phyloP scores from a whole-genome alignment of 2,329 filamentous ascomycete species.

The Arthroderma uncinatum region DNA sequence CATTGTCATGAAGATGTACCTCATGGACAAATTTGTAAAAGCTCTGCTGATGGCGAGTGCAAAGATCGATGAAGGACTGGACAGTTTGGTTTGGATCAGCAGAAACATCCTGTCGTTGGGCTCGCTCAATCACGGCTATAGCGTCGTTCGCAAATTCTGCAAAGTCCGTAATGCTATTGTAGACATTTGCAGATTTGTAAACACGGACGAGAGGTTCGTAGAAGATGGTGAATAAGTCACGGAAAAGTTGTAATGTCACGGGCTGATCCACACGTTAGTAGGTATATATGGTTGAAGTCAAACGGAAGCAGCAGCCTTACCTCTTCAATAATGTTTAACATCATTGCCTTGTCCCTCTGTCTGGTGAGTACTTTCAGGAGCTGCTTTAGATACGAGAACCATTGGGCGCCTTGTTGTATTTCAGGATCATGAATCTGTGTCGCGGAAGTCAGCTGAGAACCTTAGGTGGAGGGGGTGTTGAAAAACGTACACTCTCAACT shows the following conservation, averaged over 20 bases:
- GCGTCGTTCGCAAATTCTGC: conserved; percentile 85
- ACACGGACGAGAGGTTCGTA: conserved; percentile 95
- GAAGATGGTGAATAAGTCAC: conserved; percentile 95
- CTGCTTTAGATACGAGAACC: conserved; percentile 92
- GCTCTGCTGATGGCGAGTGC: conserved; percentile 85
- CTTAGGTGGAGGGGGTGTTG: conserved; percentile 18
- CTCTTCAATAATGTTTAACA: conserved; percentile 89
- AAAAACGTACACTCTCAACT: conserved; percentile 58
- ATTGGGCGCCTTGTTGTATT: conserved; percentile 75
- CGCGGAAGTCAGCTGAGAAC: not conserved
- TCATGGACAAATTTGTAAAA: conserved; percentile 99
- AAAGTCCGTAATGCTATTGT: conserved; percentile 95
- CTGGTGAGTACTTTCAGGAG: conserved; percentile 83
- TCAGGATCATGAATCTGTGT: conserved; percentile 57
- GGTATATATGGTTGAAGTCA: not conserved
- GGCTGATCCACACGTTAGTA: conserved; percentile 37
- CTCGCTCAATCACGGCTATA: conserved; percentile 63
- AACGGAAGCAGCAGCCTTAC: conserved; percentile 20
- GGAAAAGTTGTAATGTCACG: conserved; percentile 90
- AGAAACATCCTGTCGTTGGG: conserved; percentile 66
- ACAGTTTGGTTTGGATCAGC: conserved; percentile 97
- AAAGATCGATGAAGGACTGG: conserved; percentile 94
- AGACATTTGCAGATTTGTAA: conserved; percentile 97
- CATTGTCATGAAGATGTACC: conserved; percentile 92
- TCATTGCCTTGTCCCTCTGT: conserved; percentile 92